Conservation (phyloP, 208 protist genomes). For the Leishmania mexicana region DNA sequence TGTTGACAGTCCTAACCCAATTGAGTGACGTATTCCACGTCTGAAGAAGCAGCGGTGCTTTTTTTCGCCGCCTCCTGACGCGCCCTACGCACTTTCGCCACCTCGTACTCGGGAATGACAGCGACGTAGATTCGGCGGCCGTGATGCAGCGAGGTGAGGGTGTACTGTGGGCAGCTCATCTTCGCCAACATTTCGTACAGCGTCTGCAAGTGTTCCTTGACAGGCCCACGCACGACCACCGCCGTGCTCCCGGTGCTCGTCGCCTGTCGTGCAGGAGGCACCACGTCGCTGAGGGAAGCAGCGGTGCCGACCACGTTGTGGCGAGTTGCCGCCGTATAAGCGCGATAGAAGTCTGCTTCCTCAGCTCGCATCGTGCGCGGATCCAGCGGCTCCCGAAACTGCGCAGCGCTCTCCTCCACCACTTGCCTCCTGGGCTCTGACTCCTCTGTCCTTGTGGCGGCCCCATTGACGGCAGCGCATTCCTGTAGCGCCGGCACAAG, state of each 20-base stretch:
- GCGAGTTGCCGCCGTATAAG: slow-evolving; percentile 49
- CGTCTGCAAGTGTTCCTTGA: slow-evolving; percentile 42
- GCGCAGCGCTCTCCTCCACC: neutral
- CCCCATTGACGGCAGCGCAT: neutral
- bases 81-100: slow-evolving; percentile 47
- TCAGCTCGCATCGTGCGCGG: slow-evolving; percentile 36
- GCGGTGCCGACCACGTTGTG: slow-evolving; percentile 17
- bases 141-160: slow-evolving; percentile 70
- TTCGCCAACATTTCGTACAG: slow-evolving; percentile 67
- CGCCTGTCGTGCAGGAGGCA: slow-evolving; percentile 7
- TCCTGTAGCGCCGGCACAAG: neutral
- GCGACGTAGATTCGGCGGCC: slow-evolving; percentile 69
- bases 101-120: slow-evolving; percentile 82
- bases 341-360: slow-evolving; percentile 82
- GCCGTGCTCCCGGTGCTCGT: neutral
- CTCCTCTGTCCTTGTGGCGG: neutral
- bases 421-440: neutral
- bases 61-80: neutral
- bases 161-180: slow-evolving; percentile 89
- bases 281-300: slow-evolving; percentile 5
- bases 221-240: slow-evolving; percentile 23
- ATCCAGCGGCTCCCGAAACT: slow-evolving; percentile 21
- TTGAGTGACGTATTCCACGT: neutral
- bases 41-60: neutral
- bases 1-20: neutral